Percentiles rank a stretch among this genome's conserved stretches.
Conservation (phyloP, 306 rosid genomes). For the Cicer cuneatum region DNA sequence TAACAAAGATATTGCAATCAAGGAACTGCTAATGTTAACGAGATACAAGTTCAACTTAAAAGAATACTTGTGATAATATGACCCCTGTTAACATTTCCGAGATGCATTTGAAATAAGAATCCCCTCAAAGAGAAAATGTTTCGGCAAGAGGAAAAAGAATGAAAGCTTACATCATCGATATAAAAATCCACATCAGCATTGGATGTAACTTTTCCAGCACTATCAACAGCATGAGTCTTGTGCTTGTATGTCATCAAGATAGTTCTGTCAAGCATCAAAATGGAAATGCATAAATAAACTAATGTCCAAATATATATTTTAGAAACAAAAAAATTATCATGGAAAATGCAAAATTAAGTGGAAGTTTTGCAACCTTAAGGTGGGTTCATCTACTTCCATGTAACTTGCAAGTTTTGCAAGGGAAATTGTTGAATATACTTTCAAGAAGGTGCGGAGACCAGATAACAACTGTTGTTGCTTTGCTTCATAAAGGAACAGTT, state of each 20-base stretch:
- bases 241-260: slow-evolving; percentile 95
- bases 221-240: slow-evolving; percentile 88
- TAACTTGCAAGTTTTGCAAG: slow-evolving; percentile 85
- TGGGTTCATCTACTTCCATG: slow-evolving; percentile 96
- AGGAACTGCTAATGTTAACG: not conserved
- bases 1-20: slow-evolving; percentile 10
- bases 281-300: slow-evolving; percentile 5
- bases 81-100: not conserved
- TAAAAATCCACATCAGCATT: slow-evolving; percentile 93
- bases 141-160: slow-evolving; percentile 8
- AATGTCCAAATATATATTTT: slow-evolving; percentile 18
- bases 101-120: slow-evolving; percentile 18
- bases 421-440: slow-evolving; percentile 86
- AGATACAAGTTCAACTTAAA: slow-evolving; percentile 10
- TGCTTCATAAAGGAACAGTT: slow-evolving; percentile 92
- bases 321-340: not conserved
- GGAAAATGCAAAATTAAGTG: slow-evolving; percentile 25
- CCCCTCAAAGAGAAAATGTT: not conserved
- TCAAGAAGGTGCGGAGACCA: slow-evolving; percentile 87
- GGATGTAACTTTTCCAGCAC: slow-evolving; percentile 72
- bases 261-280: slow-evolving; percentile 63
- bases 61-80: not conserved
- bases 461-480: slow-evolving; percentile 93
- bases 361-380: slow-evolving; percentile 67
- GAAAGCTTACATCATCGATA: slow-evolving; percentile 74